A percentile compares a stretch with the other conserved stretches of the same genome.
These are phyloP conservation scores for Dissoconium aciculare DNA, from an alignment of 2,329 filamentous ascomycete species.

Conservation along the genomic window DNA sequence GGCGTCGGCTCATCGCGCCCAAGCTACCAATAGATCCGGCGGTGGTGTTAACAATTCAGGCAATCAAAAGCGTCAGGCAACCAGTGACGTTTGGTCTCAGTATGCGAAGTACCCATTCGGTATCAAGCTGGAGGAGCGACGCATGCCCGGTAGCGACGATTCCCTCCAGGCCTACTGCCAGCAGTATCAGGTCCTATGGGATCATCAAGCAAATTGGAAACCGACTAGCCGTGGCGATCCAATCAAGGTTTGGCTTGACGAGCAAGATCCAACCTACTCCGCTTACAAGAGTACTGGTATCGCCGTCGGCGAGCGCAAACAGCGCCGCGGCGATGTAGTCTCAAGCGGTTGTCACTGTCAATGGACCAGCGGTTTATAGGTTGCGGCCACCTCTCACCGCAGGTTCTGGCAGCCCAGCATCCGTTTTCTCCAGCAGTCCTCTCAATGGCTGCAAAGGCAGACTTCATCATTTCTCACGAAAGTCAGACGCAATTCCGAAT, in stretches of 20 bases:
- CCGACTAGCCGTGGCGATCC: constrained; percentile 22
- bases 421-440: too few relatives aligned
- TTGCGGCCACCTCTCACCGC: constrained; percentile 1
- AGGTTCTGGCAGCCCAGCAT: too few relatives aligned
- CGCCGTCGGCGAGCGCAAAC: constrained; percentile 6
- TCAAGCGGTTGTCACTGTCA: constrained; percentile 24
- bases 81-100: neutral
- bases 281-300: constrained; percentile 14
- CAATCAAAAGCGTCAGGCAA: constrained; percentile 6
- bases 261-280: constrained; percentile 25
- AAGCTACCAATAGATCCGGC: constrained; percentile 2
- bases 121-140: constrained; percentile 52
- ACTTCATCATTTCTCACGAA: too few relatives aligned
- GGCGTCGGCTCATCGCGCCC: constrained; percentile 2
- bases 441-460: too few relatives aligned
- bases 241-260: constrained; percentile 27
- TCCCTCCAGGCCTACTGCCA: constrained; percentile 45
- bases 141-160: constrained; percentile 21
- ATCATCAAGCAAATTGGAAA: constrained; percentile 31
- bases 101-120: constrained; percentile 33
- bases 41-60: neutral
- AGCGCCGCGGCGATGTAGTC: constrained; percentile 10
- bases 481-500: too few relatives aligned
- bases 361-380: constrained; percentile 19
- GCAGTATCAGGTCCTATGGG: constrained; percentile 44